Evolutionary conservation across 2,329 filamentous ascomycete species (phyloP), one percentile per base, ranked within the genome.

Genomic region (Pseudonectria foliicola): DNA sequence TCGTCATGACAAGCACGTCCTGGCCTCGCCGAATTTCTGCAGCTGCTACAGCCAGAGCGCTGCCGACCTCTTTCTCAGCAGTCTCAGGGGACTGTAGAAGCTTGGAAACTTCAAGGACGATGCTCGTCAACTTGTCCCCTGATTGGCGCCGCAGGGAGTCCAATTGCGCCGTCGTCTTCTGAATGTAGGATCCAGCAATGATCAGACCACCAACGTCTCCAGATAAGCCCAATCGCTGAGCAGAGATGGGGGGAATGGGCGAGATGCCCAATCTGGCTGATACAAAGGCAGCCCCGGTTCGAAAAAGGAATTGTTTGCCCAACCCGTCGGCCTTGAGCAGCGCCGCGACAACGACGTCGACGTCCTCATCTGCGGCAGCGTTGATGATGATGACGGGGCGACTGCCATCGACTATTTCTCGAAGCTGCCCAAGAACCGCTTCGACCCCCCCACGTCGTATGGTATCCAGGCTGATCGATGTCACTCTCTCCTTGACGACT

Each of bases 1-100:
- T 75, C 1, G 75, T 79, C 73, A 78, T 79, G 24, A 78, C 57
- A 0, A 79, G 56, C 1, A 75, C 71, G 32, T 79, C 73, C 25
- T 65, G 59, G 0, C 71, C 71, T 3, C 56, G 44, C 2, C 49
- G 44, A 6, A 77, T 61, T 27, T 64, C 45, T 1, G 53, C 35
- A 2, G 67, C 62, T 0, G 66, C 63, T 2, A 52, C 42, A 0
- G 51, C 36, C 2, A 64, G 47, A 4, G 56, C 56, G 0, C 38
- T 39, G 6, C 25, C 23, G 0, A 67, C 58, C 13, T 64, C 50
- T 2, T 48, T 46, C 0, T 59, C 52, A 1, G 59, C 50, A 0
- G 39, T 27, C 2, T 54, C 50, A 1, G 54, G 44, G 1, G 63
- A 65, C 10, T 60, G 40, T 2, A 76, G 61, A 1, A 77, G 53